phyloP scores from a whole-genome alignment of 139 green algal species.

The Yamagishiella unicocca region DNA sequence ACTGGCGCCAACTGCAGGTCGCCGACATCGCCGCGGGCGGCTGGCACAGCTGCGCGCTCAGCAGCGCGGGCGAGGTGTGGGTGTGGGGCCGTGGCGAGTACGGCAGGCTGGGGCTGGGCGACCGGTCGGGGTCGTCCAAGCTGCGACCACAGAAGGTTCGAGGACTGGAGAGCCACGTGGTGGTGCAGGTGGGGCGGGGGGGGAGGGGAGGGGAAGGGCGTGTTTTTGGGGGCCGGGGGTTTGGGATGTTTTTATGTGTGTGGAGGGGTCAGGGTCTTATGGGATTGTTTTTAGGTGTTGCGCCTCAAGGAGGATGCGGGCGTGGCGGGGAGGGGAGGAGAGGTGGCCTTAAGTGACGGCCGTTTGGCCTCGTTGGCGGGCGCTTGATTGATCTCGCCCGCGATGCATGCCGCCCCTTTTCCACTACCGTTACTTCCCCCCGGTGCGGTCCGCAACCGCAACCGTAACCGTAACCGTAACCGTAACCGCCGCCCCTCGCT shows the following conservation, averaged over 20 bases:
- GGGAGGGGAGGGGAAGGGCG: constrained; percentile 22
- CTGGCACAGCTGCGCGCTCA: constrained; percentile 74
- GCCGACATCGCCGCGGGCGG: constrained; percentile 86
- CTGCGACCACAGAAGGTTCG: constrained; percentile 80
- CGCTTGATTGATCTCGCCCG: too few species aligned
- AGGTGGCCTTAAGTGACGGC: too few species aligned
- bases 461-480: too few species aligned
- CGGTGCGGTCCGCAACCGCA: too few species aligned
- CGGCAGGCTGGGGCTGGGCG: constrained; percentile 88
- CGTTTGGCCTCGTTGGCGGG: too few species aligned
- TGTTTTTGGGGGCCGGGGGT: background rate
- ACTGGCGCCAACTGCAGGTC: constrained; percentile 33
- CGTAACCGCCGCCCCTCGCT: too few species aligned
- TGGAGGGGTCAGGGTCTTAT: background rate
- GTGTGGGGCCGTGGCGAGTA: constrained; percentile 93
- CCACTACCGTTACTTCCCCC: too few species aligned
- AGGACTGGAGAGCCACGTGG: constrained; percentile 65
- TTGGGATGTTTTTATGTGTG: background rate
- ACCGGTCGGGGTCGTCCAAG: constrained; percentile 77
- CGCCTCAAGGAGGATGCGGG: too few species aligned
- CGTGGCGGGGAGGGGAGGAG: too few species aligned
- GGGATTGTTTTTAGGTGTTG: background rate
- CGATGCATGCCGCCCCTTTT: too few species aligned
- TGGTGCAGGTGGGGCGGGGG: constrained; percentile 64
- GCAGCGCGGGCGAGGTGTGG: constrained; percentile 73